These are phyloP conservation scores for Polyporus tsugae DNA, from an alignment of 1,284 basidiomycete genomes.

Conservation along the genomic window DNA sequence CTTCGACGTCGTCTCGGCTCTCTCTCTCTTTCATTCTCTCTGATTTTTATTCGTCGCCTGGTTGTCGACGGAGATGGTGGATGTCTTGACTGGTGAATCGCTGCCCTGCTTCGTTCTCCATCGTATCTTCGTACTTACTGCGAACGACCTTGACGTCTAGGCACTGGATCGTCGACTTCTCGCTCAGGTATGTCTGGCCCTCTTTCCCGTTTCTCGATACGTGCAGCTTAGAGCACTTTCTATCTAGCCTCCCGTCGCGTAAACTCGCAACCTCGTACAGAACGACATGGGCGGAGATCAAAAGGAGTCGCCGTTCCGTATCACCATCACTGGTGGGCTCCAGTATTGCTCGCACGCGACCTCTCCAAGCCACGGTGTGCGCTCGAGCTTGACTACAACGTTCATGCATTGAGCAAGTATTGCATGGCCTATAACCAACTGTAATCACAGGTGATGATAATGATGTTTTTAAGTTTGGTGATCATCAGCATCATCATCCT, in stretches of 20 bases:
- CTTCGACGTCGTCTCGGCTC: background rate
- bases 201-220: background rate
- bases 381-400: no score
- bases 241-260: background rate
- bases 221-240: background rate
- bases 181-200: background rate
- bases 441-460: background rate
- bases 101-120: background rate
- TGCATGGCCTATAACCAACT: background rate
- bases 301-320: no score
- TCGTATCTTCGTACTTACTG: background rate
- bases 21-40: background rate
- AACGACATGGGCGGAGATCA: no score
- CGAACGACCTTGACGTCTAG: background rate
- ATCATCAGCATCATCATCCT: background rate
- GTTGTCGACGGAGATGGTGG: background rate
- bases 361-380: no score
- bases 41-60: background rate
- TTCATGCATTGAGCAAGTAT: background rate
- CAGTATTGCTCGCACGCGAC: no score
- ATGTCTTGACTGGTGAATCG: background rate
- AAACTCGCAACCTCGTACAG: background rate
- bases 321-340: no score
- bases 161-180: background rate
- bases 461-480: background rate